These are phyloP conservation scores for Oehlia diaphana DNA, from an alignment of 192 early-diverging fungal species.

Conservation along the genomic window DNA sequence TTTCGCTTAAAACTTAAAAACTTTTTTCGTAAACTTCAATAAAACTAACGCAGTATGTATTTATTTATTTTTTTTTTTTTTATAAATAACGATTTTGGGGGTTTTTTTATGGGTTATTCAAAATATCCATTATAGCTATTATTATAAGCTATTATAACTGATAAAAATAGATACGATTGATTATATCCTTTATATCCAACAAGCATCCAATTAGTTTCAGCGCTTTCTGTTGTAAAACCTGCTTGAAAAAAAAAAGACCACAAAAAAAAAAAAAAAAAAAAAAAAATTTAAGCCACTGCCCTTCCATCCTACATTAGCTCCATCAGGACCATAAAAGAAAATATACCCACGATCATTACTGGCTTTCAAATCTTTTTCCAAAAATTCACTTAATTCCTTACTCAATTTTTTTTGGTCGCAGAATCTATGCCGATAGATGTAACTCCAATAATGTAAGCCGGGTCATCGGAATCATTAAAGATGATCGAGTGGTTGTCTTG, in stretches of 20 bases:
- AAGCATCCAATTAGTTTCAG: neutral
- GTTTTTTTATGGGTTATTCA: neutral
- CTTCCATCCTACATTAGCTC: slow-evolving; percentile 34
- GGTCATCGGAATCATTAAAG: neutral
- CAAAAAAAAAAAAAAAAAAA: neutral
- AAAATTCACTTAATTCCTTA: neutral
- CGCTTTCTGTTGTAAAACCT: neutral
- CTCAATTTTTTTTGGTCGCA: slow-evolving; percentile 4
- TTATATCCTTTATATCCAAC: neutral
- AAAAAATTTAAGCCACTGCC: slow-evolving; percentile 9
- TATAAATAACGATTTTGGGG: neutral
- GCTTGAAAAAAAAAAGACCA: neutral
- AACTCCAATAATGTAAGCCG: neutral
- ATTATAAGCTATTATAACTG: neutral
- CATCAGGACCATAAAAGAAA: slow-evolving; percentile 31
- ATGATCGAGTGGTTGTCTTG: neutral
- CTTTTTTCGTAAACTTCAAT: neutral
- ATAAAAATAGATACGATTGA: neutral
- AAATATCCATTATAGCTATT: too few species aligned
- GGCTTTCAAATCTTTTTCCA: slow-evolving; percentile 28
- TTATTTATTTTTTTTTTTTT: neutral
- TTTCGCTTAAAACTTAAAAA: too few species aligned
- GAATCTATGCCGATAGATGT: neutral
- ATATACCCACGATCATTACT: slow-evolving; percentile 34
- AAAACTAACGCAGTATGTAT: neutral